These are phyloP conservation scores for Dendrobium huoshanense DNA, from an alignment of 106 monocot genomes.

Conservation along the genomic window DNA sequence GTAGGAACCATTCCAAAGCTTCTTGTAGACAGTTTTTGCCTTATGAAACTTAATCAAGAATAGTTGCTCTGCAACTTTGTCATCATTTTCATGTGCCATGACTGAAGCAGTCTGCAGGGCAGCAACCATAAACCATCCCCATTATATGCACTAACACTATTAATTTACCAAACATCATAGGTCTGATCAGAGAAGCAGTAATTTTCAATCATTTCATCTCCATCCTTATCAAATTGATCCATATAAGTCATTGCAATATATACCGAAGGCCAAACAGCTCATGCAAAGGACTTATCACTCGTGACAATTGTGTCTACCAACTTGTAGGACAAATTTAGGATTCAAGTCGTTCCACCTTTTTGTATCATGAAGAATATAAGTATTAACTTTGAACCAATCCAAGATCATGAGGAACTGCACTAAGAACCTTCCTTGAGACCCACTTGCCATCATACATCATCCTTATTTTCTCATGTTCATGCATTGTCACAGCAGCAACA, in stretches of 20 bases:
- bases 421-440: no score
- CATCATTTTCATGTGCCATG: constrained; percentile 50
- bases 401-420: constrained; percentile 82
- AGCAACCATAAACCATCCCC: constrained; percentile 73
- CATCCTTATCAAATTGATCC: constrained; percentile 71
- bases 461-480: constrained; percentile 55
- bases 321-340: constrained; percentile 74
- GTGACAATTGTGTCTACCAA: constrained; percentile 52
- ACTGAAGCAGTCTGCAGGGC: constrained; percentile 75
- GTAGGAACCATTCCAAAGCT: constrained; percentile 73
- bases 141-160: constrained; percentile 65
- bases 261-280: constrained; percentile 73
- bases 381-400: constrained; percentile 69
- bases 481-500: constrained; percentile 63
- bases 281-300: constrained; percentile 55
- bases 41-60: constrained; percentile 52
- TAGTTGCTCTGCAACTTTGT: constrained; percentile 32
- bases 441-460: constrained; percentile 34
- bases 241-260: constrained; percentile 12
- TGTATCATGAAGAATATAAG: constrained; percentile 50
- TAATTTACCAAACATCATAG: constrained; percentile 65
- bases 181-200: constrained; percentile 74
- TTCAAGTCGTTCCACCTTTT: constrained; percentile 76
- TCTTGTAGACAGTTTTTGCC: constrained; percentile 46
- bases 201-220: constrained; percentile 82